Conservation (phyloP, 257 asterid species). For the Jaltomata sinuosa region DNA sequence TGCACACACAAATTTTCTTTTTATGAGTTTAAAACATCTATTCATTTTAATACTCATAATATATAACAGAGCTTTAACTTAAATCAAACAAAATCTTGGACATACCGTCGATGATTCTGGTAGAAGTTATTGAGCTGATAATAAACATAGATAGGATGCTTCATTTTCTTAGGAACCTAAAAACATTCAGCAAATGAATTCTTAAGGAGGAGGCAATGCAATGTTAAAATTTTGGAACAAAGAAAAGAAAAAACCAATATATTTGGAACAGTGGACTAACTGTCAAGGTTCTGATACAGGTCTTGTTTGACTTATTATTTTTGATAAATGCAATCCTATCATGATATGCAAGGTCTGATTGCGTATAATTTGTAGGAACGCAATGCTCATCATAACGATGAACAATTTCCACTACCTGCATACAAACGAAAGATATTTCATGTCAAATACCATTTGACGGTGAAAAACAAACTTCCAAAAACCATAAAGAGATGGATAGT, state of each 20-base stretch:
- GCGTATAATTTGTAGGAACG: slow-evolving; percentile 18
- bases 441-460: not conserved
- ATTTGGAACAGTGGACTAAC: slow-evolving; percentile 25
- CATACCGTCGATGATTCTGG: slow-evolving; percentile 88
- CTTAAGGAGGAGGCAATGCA: not conserved
- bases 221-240: not conserved
- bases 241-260: not conserved
- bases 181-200: not conserved
- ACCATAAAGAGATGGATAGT: not conserved
- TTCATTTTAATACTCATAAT: not conserved
- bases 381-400: slow-evolving; percentile 65
- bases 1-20: not conserved
- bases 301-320: slow-evolving; percentile 29
- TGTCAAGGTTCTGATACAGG: slow-evolving; percentile 36
- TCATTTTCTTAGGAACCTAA: slow-evolving; percentile 80
- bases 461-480: not conserved
- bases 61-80: not conserved
- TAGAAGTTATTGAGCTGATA: slow-evolving; percentile 78
- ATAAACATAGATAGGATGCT: slow-evolving; percentile 59
- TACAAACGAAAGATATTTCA: not conserved
- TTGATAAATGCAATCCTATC: slow-evolving; percentile 43
- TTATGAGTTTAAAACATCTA: not conserved
- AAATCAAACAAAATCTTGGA: slow-evolving; percentile 2
- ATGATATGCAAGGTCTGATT: slow-evolving; percentile 14
- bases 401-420: slow-evolving; percentile 73